Percentiles rank a stretch among this genome's conserved stretches.
These are phyloP conservation scores for Maudiozyma barnettii DNA, from an alignment of 805 yeast species.

Conservation along the genomic window DNA sequence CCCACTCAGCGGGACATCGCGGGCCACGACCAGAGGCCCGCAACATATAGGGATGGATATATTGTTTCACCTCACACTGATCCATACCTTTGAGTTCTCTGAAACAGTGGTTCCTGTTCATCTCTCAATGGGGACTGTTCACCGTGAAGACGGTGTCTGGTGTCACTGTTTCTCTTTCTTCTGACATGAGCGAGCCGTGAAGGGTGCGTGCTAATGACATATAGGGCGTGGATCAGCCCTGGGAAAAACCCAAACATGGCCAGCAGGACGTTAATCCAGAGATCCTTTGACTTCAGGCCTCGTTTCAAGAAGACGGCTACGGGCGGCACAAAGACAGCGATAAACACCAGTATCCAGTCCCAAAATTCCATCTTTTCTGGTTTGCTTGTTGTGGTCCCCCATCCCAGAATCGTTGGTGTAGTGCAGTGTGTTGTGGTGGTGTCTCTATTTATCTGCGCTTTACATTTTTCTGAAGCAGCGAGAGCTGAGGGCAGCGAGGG, in stretches of 20 bases:
- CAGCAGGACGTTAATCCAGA: conserved; percentile 48
- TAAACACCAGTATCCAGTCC: conserved; percentile 58
- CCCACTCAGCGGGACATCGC: no score
- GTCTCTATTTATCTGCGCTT: no score
- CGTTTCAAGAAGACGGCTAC: conserved; percentile 61
- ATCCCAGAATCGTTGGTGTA: no score
- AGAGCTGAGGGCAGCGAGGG: no score
- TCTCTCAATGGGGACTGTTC: neutral
- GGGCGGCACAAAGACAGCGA: conserved; percentile 65
- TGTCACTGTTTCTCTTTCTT: neutral
- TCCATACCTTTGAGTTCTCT: neutral
- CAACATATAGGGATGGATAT: no score
- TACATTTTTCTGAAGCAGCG: no score
- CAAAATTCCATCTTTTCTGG: neutral
- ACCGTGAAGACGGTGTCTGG: no score
- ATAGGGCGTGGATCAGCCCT: conserved; percentile 60
- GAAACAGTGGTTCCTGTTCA: neutral
- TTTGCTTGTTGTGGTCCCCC: no score
- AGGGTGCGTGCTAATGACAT: conserved; percentile 36
- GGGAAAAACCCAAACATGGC: conserved; percentile 60
- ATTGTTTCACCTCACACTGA: neutral
- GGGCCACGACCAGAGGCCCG: neutral
- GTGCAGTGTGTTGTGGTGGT: no score
- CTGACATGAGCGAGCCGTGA: neutral
- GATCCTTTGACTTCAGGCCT: conserved; percentile 36